Evolutionary conservation across 2,329 filamentous ascomycete species (phyloP), one percentile per base, ranked within the genome.

Genomic region (Nemania serpens): DNA sequence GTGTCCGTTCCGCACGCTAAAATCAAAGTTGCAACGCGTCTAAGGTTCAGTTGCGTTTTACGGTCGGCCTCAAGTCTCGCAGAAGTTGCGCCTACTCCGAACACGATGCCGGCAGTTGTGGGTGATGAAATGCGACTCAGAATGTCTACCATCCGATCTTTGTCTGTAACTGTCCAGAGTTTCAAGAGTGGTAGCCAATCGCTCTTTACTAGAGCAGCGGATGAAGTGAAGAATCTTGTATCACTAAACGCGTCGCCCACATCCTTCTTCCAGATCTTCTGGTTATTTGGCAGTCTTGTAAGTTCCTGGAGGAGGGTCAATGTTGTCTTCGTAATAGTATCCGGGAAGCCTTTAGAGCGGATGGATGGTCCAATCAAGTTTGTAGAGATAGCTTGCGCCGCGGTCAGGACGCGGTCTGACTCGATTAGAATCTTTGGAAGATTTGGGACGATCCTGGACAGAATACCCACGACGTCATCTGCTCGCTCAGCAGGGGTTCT

Each of bases 31-130:
- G 93, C 87, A 48, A 96, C 87, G 48, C 95, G 86, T 12, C 93
- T 89, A 17, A 99, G 83, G 66, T 93, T 97, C 33, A 97, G 83
- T 75, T 98, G 94, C 1, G 93, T 93, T 76, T 90, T 95, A 59
- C 93, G 89, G 75, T 99, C 95, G 5, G 96, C 93, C 76, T 99
- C 95, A n/a, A 96, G 84, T 60, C 95, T 85, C 37, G 95, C 95
- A 45, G 93, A 96, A 20, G 91, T 93, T 6, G 95, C 95, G 11
- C 96, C 96, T 0, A 99, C 95, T n/a, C 95, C 95, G 71, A 99
- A 99, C 73, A 99, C 94, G 68, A 99, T 96, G 9, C 95, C 95
- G 0, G 96, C 95, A 13, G 93, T 94, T 1, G 93, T 92, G 5
- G 95, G 95, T 3, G 93, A 85, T 5, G 88, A 88, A 63, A 99